Percentiles rank a stretch among this genome's conserved stretches.
These are phyloP conservation scores for Polychaeton citri DNA, from an alignment of 2,329 filamentous ascomycete species.

Conservation along the genomic window DNA sequence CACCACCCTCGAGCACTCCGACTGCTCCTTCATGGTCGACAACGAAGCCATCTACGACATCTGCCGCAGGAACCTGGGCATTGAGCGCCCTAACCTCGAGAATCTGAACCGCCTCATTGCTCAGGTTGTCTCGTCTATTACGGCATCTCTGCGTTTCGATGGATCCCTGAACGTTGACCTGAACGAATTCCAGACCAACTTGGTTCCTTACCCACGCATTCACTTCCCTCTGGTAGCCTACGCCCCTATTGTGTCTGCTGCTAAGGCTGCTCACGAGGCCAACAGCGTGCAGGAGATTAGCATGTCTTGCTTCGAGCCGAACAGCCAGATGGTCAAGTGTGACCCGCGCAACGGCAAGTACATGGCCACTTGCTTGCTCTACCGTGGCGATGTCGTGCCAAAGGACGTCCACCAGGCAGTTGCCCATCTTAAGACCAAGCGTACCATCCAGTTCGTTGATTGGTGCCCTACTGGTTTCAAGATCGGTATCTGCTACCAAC, in stretches of 20 bases:
- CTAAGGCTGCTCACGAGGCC: slow-evolving; percentile 93
- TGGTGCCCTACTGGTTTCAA: slow-evolving; percentile 99
- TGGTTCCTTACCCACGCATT: slow-evolving; percentile 97
- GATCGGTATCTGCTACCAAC: slow-evolving; percentile 99
- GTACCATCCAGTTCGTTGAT: slow-evolving; percentile 97
- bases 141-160: slow-evolving; percentile 94
- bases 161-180: slow-evolving; percentile 98
- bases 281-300: slow-evolving; percentile 98
- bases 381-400: slow-evolving; percentile 95
- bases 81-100: slow-evolving; percentile 95
- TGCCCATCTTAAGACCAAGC: slow-evolving; percentile 96
- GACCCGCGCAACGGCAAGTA: slow-evolving; percentile 98
- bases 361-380: slow-evolving; percentile 97
- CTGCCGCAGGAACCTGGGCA: slow-evolving; percentile 91
- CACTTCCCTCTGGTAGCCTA: slow-evolving; percentile 99
- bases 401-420: slow-evolving; percentile 90
- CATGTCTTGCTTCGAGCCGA: slow-evolving; percentile 97
- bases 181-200: slow-evolving; percentile 99
- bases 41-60: slow-evolving; percentile 99
- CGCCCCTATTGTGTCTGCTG: slow-evolving; percentile 82
- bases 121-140: slow-evolving; percentile 98
- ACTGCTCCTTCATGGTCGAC: slow-evolving; percentile 99
- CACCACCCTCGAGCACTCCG: slow-evolving; percentile 97
- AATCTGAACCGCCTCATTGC: slow-evolving; percentile 98
- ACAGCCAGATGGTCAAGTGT: slow-evolving; percentile 99